Conservation (phyloP, 805 yeast genomes). For the Debaryomyces tyrocola region DNA sequence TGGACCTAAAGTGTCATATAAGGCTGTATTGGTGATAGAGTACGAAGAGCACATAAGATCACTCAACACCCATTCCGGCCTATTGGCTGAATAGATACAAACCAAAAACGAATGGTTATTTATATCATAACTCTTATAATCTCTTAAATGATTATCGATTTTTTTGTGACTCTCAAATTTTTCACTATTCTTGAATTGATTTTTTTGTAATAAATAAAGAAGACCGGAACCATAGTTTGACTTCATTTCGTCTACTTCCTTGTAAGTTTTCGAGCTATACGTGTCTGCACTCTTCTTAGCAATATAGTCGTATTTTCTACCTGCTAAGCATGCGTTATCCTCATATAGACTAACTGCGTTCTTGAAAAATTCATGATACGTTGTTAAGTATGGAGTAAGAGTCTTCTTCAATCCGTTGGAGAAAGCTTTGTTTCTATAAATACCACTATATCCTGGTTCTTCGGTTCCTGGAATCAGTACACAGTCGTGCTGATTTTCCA, state of each 20-base stretch:
- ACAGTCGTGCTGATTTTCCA: too few species aligned
- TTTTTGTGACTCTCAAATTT: conserved; percentile 13
- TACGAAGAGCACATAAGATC: conserved; percentile 35
- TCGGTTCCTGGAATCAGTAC: conserved; percentile 12
- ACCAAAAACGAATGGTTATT: conserved; percentile 26
- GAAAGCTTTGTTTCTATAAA: conserved; percentile 38
- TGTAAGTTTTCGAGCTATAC: conserved; percentile 20
- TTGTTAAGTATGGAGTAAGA: conserved; percentile 20
- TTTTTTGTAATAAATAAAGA: conserved; percentile 21
- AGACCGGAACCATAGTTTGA: conserved; percentile 42
- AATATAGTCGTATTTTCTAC: conserved; percentile 19
- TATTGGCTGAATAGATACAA: conserved; percentile 32
- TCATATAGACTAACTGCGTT: conserved; percentile 16
- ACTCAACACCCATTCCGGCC: conserved; percentile 37
- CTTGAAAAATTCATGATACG: conserved; percentile 21
- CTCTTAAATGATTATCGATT: conserved; percentile 15
- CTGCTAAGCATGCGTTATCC: conserved; percentile 22
- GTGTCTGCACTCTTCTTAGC: conserved; percentile 5
- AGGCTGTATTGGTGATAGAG: conserved; percentile 38
- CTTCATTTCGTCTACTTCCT: conserved; percentile 31
- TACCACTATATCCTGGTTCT: conserved; percentile 13
- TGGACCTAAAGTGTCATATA: conserved; percentile 42
- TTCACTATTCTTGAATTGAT: conserved; percentile 17
- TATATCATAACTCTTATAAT: conserved; percentile 14
- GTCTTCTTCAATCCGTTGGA: conserved; percentile 10